Conservation (phyloP, 1,284 basidiomycete genomes). For the Boletellus deceptivus region DNA sequence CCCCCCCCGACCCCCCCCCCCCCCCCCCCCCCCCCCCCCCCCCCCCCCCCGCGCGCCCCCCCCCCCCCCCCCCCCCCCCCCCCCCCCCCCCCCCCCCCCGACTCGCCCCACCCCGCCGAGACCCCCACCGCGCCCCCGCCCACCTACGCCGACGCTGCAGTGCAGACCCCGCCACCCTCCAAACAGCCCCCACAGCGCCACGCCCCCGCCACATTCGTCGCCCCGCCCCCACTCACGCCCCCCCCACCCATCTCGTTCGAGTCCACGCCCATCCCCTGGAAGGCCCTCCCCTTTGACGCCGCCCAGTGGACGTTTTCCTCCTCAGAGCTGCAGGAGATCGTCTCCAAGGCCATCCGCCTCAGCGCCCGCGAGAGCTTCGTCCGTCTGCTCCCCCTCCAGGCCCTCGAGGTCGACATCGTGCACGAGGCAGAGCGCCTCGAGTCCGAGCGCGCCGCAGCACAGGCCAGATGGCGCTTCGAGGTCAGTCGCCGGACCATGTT, state of each 20-base stretch:
- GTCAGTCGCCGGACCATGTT: constrained; percentile 69
- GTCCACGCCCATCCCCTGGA: constrained; percentile 55
- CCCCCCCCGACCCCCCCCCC: neutral
- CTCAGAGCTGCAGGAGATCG: constrained; percentile 66
- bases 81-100: neutral
- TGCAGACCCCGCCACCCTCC: constrained; percentile 7
- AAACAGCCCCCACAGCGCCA: neutral
- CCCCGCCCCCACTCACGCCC: constrained; percentile 40
- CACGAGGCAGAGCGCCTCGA: constrained; percentile 59
- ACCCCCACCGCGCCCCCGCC: neutral
- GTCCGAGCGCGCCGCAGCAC: constrained; percentile 45
- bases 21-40: constrained; percentile 5
- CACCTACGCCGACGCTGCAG: constrained; percentile 8
- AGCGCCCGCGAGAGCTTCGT: constrained; percentile 72
- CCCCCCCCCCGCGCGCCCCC: neutral
- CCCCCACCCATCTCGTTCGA: constrained; percentile 56
- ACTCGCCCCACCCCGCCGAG: constrained; percentile 1
- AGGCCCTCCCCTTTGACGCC: constrained; percentile 65
- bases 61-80: constrained; percentile 3
- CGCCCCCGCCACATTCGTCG: constrained; percentile 12
- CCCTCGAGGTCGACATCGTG: constrained; percentile 56
- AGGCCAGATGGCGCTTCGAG: constrained; percentile 66
- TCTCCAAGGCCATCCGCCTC: constrained; percentile 68
- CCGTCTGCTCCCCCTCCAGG: constrained; percentile 60
- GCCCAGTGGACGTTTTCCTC: constrained; percentile 75